These are phyloP conservation scores for Polyplosphaeria fusca DNA, from an alignment of 495 filamentous ascomycete species.

Conservation along the genomic window DNA sequence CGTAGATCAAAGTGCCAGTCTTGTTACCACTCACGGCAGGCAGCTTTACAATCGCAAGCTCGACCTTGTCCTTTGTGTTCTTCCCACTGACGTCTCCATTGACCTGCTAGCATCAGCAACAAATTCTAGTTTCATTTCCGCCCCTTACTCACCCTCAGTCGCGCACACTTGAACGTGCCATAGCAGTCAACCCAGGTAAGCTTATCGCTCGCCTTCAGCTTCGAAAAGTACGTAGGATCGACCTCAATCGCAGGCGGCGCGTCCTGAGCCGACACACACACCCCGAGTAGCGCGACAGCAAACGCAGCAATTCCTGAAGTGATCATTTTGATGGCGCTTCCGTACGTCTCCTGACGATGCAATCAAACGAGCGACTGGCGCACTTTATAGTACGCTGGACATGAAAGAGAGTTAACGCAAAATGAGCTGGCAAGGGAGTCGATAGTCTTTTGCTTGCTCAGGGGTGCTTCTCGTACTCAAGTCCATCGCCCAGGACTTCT, in stretches of 20 bases:
- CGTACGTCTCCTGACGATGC: no score
- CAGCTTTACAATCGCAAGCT: neutral
- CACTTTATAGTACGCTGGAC: no score
- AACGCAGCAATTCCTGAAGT: conserved; percentile 1
- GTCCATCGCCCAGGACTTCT: neutral
- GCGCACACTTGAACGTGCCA: neutral
- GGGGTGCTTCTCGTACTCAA: no score
- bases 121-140: no score
- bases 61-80: conserved; percentile 2
- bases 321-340: no score
- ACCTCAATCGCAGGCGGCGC: neutral
- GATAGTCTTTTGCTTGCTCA: no score
- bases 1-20: neutral
- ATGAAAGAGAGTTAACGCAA: no score
- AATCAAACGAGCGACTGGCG: no score
- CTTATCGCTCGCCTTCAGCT: neutral
- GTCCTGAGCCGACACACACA: neutral
- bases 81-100: neutral
- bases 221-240: conserved; percentile 4
- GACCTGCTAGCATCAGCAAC: no score
- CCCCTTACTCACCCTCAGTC: neutral
- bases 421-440: no score
- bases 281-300: neutral
- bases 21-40: conserved; percentile 1
- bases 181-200: conserved; percentile 9